Percentiles rank a stretch among this genome's conserved stretches.
phyloP scores from a whole-genome alignment of 345 rosid genomes.

The Cardamine resedifolia region DNA sequence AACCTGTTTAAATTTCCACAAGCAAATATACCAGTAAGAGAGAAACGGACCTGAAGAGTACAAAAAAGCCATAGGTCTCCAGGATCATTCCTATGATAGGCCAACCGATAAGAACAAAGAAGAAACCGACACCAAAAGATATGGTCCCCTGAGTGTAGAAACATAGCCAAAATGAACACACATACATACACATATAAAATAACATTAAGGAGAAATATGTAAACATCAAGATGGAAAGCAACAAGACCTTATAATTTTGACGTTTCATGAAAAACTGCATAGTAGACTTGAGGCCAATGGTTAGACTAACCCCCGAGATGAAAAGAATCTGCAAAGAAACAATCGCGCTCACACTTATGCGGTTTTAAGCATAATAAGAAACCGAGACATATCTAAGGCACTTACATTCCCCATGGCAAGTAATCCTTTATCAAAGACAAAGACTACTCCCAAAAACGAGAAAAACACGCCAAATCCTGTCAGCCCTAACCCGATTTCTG shows the following conservation, averaged over 20 bases:
- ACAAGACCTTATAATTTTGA: slow-evolving; percentile 80
- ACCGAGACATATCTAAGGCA: neutral
- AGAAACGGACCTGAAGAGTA: slow-evolving; percentile 78
- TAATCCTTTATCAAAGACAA: slow-evolving; percentile 93
- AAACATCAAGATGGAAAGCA: neutral
- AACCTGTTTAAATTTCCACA: slow-evolving; percentile 9
- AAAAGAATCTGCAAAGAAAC: slow-evolving; percentile 95
- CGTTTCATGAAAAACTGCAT: slow-evolving; percentile 96
- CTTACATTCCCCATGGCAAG: slow-evolving; percentile 99
- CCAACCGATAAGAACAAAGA: slow-evolving; percentile 89
- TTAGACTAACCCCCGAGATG: slow-evolving; percentile 88
- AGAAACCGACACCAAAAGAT: slow-evolving; percentile 89
- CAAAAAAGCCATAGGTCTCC: slow-evolving; percentile 88
- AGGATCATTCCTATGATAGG: slow-evolving; percentile 91
- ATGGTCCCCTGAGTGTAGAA: slow-evolving; percentile 70
- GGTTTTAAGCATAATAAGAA: neutral
- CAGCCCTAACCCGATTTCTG: slow-evolving; percentile 93
- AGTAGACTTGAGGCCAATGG: slow-evolving; percentile 91
- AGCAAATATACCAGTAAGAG: neutral
- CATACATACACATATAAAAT: too few species aligned
- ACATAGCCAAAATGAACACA: slow-evolving; percentile 1
- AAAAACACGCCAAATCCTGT: slow-evolving; percentile 94
- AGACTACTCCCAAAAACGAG: slow-evolving; percentile 77
- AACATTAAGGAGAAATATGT: neutral
- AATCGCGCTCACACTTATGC: too few species aligned